Conservation (phyloP, 2,329 filamentous ascomycete species). For the Penicillium sp. region DNA sequence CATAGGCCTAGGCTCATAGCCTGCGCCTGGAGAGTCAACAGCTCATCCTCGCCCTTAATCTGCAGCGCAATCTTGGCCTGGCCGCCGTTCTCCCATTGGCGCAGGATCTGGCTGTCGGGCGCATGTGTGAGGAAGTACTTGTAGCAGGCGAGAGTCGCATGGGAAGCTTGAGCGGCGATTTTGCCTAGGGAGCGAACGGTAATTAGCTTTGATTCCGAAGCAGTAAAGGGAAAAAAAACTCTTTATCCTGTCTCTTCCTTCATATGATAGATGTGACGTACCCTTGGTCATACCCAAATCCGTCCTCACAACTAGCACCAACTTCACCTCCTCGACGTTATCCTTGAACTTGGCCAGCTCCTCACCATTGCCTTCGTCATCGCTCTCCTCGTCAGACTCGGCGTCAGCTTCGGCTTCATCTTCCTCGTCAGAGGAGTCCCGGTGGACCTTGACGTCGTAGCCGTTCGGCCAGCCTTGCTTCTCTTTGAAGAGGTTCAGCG, state of each 20-base stretch:
- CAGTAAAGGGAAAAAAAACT: background rate
- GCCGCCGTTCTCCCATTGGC: conserved; percentile 80
- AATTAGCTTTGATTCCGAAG: background rate
- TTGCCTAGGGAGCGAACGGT: conserved; percentile 63
- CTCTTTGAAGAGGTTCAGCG: conserved; percentile 67
- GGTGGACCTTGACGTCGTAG: conserved; percentile 51
- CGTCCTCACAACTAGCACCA: conserved; percentile 87
- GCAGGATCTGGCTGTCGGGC: conserved; percentile 62
- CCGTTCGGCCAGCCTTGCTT: conserved; percentile 55
- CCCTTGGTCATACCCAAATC: conserved; percentile 98
- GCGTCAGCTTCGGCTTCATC: conserved; percentile 54
- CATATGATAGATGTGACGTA: conserved; percentile 43
- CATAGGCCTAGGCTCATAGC: conserved; percentile 82
- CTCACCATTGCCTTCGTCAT: conserved; percentile 61
- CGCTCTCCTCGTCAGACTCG: conserved; percentile 69
- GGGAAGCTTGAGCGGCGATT: conserved; percentile 91
- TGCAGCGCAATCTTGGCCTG: conserved; percentile 95
- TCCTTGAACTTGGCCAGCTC: conserved; percentile 51
- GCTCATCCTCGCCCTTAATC: conserved; percentile 77
- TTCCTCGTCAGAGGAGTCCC: conserved; percentile 43
- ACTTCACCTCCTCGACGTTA: conserved; percentile 81
- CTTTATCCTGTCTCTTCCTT: background rate
- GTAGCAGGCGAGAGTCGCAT: conserved; percentile 98
- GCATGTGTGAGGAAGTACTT: conserved; percentile 68
- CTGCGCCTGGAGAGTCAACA: conserved; percentile 73